phyloP scores from a whole-genome alignment of 75 land plant genomes.

The Chamaecyparis obtusa region DNA sequence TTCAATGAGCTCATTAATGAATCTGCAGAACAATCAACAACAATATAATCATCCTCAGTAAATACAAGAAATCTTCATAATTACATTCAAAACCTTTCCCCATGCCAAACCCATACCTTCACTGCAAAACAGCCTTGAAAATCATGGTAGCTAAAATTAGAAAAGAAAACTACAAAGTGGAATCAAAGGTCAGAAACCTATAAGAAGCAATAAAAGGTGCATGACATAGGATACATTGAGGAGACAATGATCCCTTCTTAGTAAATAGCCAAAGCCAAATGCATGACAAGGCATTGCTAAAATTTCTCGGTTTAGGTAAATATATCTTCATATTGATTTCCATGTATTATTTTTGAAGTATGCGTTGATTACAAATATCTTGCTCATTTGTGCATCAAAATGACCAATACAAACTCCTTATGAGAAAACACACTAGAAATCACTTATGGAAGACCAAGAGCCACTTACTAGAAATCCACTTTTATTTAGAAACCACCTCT shows the following conservation, averaged over 20 bases:
- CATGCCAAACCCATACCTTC: neutral
- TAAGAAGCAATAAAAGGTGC: neutral
- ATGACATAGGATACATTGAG: neutral
- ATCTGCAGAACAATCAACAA: conserved; percentile 32
- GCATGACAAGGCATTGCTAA: neutral
- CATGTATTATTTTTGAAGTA: too few species aligned
- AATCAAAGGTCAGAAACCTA: neutral
- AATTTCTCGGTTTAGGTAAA: neutral
- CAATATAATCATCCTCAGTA: neutral
- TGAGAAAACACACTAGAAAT: too few species aligned
- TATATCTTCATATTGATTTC: neutral
- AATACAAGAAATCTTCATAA: neutral
- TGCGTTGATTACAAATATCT: too few species aligned
- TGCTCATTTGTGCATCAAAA: too few species aligned
- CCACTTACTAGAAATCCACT: too few species aligned
- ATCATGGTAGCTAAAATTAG: neutral
- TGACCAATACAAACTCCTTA: too few species aligned
- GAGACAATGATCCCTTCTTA: neutral
- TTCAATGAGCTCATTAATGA: conserved; percentile 82
- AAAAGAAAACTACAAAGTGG: neutral
- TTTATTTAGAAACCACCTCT: too few species aligned
- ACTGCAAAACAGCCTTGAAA: neutral
- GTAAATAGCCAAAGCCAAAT: neutral
- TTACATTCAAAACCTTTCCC: neutral
- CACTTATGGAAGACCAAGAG: too few species aligned